Evolutionary conservation across 352 stramenopile genomes (phyloP).

Genomic region (Phytophthora sojae): DNA sequence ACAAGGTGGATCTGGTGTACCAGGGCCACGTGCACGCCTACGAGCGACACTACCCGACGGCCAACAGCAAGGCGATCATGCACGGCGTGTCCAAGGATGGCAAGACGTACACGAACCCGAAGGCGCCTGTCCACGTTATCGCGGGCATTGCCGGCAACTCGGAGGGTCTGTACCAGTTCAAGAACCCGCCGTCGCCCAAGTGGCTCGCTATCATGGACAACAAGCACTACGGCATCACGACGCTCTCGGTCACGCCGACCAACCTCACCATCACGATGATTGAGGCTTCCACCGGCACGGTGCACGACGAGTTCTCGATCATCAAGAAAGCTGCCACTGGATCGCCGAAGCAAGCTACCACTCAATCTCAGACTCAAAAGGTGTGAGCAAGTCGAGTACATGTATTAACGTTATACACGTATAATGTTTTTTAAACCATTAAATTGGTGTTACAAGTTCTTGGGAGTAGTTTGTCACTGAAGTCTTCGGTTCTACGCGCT

Average conservation of each 20-base stretch:
- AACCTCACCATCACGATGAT: conserved; percentile 47
- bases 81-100: conserved; percentile 51
- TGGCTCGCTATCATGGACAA: conserved; percentile 48
- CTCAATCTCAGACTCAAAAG: neutral
- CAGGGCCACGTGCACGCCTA: conserved; percentile 62
- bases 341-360: no score
- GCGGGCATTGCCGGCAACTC: conserved; percentile 50
- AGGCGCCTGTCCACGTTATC: conserved; percentile 62
- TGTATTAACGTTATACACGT: neutral
- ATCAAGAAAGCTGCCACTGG: conserved; percentile 34
- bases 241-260: conserved; percentile 36
- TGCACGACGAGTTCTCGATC: conserved; percentile 54
- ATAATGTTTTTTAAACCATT: neutral
- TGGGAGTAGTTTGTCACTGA: neutral
- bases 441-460: neutral
- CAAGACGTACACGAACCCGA: conserved; percentile 51
- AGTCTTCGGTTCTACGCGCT: no score
- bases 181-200: conserved; percentile 23
- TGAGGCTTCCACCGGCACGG: conserved; percentile 24
- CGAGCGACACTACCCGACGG: conserved; percentile 55
- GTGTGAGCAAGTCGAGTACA: neutral
- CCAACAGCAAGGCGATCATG: conserved; percentile 40
- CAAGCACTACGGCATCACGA: conserved; percentile 51
- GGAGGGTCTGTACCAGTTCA: conserved; percentile 42
- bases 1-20: conserved; percentile 60